Evolutionary conservation across 495 filamentous ascomycete species (phyloP).

Genomic region (Penicillium riverlandense): DNA sequence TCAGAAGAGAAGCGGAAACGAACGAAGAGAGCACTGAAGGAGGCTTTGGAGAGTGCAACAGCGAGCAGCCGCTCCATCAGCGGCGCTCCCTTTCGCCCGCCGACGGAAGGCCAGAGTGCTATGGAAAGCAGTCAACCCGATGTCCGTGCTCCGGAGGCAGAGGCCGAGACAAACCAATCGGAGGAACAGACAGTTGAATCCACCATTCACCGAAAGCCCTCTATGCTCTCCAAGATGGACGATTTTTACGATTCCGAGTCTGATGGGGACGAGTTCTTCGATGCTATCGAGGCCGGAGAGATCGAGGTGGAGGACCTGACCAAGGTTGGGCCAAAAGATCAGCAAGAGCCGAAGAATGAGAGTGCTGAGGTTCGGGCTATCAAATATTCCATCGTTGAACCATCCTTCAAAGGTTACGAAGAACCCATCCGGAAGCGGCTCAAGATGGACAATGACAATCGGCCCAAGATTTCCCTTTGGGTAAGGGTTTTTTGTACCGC

Average conservation of each 20-base stretch:
- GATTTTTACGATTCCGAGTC: conserved; percentile 69
- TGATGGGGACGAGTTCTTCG: conserved; percentile 93
- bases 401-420: conserved; percentile 86
- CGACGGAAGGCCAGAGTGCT: conserved; percentile 7
- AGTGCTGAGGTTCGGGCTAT: conserved; percentile 40
- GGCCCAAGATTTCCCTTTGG: conserved; percentile 94
- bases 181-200: conserved; percentile 3
- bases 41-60: conserved; percentile 64
- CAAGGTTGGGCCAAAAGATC: conserved; percentile 35
- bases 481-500: conserved; percentile 42
- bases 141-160: conserved; percentile 6
- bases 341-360: conserved; percentile 34
- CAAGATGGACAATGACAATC: conserved; percentile 85
- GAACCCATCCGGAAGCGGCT: conserved; percentile 69
- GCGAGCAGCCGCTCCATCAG: conserved; percentile 37
- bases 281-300: conserved; percentile 89
- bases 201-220: conserved; percentile 20
- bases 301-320: conserved; percentile 66
- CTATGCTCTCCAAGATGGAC: conserved; percentile 26
- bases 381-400: conserved; percentile 52
- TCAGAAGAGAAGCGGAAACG: conserved; percentile 83
- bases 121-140: conserved; percentile 11
- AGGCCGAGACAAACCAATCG: conserved; percentile 3
- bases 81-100: conserved; percentile 17
- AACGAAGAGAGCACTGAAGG: conserved; percentile 83